Evolutionary conservation across 768 basidiomycete species (phyloP), one percentile per base, ranked within the genome.

Genomic region (Mycena epipterygia): DNA sequence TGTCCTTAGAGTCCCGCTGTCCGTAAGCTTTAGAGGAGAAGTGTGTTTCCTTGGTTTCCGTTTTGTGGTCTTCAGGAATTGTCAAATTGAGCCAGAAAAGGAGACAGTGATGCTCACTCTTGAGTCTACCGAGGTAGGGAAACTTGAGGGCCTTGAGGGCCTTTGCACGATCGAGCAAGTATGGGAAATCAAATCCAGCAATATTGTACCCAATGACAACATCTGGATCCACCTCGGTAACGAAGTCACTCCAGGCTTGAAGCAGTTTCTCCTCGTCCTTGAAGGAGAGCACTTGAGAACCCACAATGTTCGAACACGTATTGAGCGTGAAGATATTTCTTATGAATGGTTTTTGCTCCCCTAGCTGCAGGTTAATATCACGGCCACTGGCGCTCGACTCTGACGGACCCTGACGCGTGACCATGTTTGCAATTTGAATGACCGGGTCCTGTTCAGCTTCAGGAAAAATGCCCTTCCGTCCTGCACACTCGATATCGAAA

Each of bases 401-500:
- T 3, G 19, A 73, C 83, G n/a, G 63, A 95, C 97, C 97, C 89
- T 99, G 98, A 6, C 94, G 88, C 39, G 97, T 98, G 14, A 99
- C 97, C 98, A 99, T 99, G 79, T 95, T 98, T 1, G 97, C 98
- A 68, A 99, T 99, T 77, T 99, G 98, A 75, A 99, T 99, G 64
- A 99, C 95, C 12, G 97, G 97, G 80, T 99, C 98, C 33, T 87
- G 79, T 13, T 91, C 84, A 11, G 98, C 87, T 77, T 99, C 98
- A 0, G 98, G 98, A 77, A 99, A 99, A 74, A 98, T 93, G 33
- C 98, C 98, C 76, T 98, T 98, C 29, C 98, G 85, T 25, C 98
- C 98, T 0, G 98, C 98, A 81, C 98, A 99, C 82, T 99, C 98
- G 75, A 99, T 98, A 89, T 99, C 98, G 76, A 99, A 99, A 76